Evolutionary conservation across 2,329 filamentous ascomycete genomes (phyloP).

Genomic region (Phialophora expanda): DNA sequence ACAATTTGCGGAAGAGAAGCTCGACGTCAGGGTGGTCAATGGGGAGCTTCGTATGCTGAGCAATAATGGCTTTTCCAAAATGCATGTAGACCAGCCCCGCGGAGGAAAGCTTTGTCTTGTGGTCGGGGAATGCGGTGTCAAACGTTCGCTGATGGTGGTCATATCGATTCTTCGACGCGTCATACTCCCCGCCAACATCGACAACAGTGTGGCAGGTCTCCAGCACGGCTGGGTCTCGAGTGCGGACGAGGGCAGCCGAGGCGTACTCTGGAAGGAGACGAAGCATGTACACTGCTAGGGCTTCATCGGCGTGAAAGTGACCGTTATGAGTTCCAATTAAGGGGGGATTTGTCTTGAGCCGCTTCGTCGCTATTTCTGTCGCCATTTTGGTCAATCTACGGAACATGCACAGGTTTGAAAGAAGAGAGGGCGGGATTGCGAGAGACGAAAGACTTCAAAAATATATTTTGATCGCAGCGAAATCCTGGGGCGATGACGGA

Average conservation of each 20-base stretch:
- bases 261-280: slow-evolving; percentile 83
- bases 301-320: slow-evolving; percentile 98
- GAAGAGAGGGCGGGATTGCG: slow-evolving; percentile 2
- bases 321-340: slow-evolving; percentile 95
- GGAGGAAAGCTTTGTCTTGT: slow-evolving; percentile 86
- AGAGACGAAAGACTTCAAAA: not conserved
- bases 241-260: slow-evolving; percentile 76
- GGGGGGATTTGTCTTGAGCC: slow-evolving; percentile 75
- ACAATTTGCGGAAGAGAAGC: slow-evolving; percentile 84
- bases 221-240: slow-evolving; percentile 79
- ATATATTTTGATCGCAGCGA: slow-evolving; percentile 4
- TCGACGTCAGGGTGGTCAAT: slow-evolving; percentile 70
- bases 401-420: slow-evolving; percentile 42
- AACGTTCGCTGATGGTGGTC: slow-evolving; percentile 98
- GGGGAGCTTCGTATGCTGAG: slow-evolving; percentile 64
- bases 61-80: slow-evolving; percentile 85
- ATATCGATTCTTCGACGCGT: slow-evolving; percentile 75
- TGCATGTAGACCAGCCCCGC: slow-evolving; percentile 95
- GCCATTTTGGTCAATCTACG: slow-evolving; percentile 64
- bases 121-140: slow-evolving; percentile 79
- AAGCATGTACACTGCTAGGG: slow-evolving; percentile 94
- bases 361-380: slow-evolving; percentile 73
- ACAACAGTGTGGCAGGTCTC: slow-evolving; percentile 90
- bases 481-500: slow-evolving; percentile 20
- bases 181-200: slow-evolving; percentile 96